Evolutionary conservation across 1,139 yeast genomes (phyloP), one percentile per base, ranked within the genome.

Genomic region (Pichia sp.): DNA sequence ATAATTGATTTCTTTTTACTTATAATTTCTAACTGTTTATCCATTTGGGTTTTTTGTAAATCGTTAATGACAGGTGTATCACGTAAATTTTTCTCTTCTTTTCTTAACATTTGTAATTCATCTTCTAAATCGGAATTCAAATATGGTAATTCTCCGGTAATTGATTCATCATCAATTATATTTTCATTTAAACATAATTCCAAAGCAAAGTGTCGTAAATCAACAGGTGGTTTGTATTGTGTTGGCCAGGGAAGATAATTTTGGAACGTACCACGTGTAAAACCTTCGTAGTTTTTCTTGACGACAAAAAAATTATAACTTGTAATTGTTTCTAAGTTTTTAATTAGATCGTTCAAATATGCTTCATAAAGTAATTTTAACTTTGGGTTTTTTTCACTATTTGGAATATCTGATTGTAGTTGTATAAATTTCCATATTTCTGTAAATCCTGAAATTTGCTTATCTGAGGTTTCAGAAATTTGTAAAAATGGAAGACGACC

Each of bases 181-280:
- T 56, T 53, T 22, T 54, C 60, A 26, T 58, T 62, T 5, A 59
- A 48, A 6, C 64, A 59, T 28, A 74, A 57, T 1, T 79, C 79
- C 13, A 66, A 50, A 35, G 91, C 88, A 15, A 58, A 50, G 27
- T 65, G 57, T 52, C 74, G 68, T 47, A 74, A 71, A 35, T 68
- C 66, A 43, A 81, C 56, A 0, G 95, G 88, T 31, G 84, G 79
- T 47, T 78, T 79, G 60, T 85, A 86, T 74, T 86, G 89, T 80
- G 85, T 77, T 6, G 95, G 95, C 62, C 86, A 86, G 3, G 91
- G 86, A 27, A 85, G 64, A 48, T 78, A 69, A 39, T 64, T 65
- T 21, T 68, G 62, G 9, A 65, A 46, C n/a, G 66, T 42, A 0
- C 67, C 66, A 35, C 57, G 54, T 45, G 61, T 70, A 45, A 72